Conservation (phyloP, 306 rosid species). For the Trichosanthes cucumerina region DNA sequence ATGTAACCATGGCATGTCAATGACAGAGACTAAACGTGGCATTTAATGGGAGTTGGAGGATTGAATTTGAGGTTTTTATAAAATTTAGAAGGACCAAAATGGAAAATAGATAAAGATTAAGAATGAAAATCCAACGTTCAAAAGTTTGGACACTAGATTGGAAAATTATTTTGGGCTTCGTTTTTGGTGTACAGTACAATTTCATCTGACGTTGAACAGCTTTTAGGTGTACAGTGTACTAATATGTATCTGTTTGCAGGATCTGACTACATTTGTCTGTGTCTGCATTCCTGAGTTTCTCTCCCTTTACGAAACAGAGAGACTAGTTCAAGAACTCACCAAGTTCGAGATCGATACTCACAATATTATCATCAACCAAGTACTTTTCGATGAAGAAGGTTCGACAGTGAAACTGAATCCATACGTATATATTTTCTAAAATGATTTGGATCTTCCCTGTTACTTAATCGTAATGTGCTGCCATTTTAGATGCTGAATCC, state of each 20-base stretch:
- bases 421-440: neutral
- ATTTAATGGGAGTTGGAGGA: neutral
- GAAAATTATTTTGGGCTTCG: no score
- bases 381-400: constrained; percentile 83
- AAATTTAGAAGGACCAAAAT: neutral
- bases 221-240: constrained; percentile 2
- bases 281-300: constrained; percentile 99
- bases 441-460: neutral
- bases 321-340: constrained; percentile 90
- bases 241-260: constrained; percentile 43
- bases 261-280: constrained; percentile 89
- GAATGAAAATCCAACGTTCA: neutral
- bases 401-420: neutral
- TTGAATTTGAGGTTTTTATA: neutral
- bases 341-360: constrained; percentile 97
- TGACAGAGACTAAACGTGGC: neutral
- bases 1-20: neutral
- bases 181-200: neutral
- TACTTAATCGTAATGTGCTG: neutral
- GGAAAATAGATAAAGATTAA: neutral
- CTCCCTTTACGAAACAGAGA: constrained; percentile 94
- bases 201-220: neutral
- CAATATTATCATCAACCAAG: constrained; percentile 96
- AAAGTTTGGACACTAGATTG: neutral
- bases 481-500: constrained; percentile 61